phyloP scores from a whole-genome alignment of 345 rosid species.

The Eucalyptus fibrosa region DNA sequence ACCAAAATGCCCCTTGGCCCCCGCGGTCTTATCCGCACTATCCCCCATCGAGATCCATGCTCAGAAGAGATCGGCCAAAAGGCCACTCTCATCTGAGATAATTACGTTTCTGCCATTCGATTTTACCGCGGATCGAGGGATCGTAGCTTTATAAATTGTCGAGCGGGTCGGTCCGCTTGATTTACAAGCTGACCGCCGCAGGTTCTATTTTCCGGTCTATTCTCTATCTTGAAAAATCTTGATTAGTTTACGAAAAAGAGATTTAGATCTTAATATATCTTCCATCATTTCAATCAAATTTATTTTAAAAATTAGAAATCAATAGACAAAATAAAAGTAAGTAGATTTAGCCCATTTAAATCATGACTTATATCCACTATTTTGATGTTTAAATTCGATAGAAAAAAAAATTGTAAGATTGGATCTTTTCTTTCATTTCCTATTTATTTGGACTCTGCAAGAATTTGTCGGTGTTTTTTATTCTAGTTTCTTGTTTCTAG shows the following conservation, averaged over 20 bases:
- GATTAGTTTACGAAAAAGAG: not conserved
- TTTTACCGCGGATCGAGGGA: not conserved
- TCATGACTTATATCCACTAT: too few species aligned
- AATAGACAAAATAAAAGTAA: too few species aligned
- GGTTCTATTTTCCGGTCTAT: not conserved
- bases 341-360: too few species aligned
- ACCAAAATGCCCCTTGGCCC: not conserved
- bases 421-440: too few species aligned
- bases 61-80: not conserved
- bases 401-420: too few species aligned
- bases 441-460: too few species aligned
- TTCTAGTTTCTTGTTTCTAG: too few species aligned
- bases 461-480: too few species aligned
- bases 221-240: not conserved
- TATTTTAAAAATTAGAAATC: too few species aligned
- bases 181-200: not conserved
- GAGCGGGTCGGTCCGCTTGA: not conserved
- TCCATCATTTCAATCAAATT: too few species aligned
- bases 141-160: not conserved
- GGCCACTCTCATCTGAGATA: not conserved
- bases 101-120: not conserved
- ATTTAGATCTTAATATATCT: not conserved
- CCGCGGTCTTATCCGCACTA: not conserved
- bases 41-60: not conserved
- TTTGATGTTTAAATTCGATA: too few species aligned